phyloP scores from a whole-genome alignment of 2,329 filamentous ascomycete species.

The Coniochaeta prunicola region DNA sequence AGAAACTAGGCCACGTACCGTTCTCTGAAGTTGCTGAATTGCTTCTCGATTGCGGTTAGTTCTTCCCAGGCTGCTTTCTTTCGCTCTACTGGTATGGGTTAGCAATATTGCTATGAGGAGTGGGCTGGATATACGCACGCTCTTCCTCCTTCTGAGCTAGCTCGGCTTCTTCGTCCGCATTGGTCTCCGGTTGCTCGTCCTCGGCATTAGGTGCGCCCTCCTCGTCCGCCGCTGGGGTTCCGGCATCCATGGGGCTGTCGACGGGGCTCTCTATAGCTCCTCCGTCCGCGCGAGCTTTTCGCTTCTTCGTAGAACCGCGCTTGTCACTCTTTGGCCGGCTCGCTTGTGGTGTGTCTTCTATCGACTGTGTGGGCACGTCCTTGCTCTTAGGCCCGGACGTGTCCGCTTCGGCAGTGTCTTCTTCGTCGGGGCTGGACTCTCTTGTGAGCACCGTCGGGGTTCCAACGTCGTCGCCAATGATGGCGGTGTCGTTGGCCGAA shows the following conservation, averaged over 20 bases:
- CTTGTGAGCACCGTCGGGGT: conserved; percentile 10
- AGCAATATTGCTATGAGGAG: conserved; percentile 1
- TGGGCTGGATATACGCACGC: conserved; percentile 32
- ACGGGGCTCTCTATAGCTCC: conserved; percentile 8
- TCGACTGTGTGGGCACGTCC: conserved; percentile 23
- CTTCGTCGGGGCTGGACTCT: conserved; percentile 25
- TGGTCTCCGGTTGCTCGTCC: conserved; percentile 45
- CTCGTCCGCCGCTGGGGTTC: conserved; percentile 24
- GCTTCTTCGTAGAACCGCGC: conserved; percentile 29
- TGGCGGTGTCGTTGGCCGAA: conserved; percentile 20
- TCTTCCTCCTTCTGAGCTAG: conserved; percentile 54
- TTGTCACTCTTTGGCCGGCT: conserved; percentile 31
- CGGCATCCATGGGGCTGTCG: conserved; percentile 18
- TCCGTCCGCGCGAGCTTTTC: conserved; percentile 22
- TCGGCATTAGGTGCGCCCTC: conserved; percentile 38
- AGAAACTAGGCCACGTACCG: conserved; percentile 44
- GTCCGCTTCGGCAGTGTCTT: conserved; percentile 38
- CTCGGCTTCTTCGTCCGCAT: conserved; percentile 54
- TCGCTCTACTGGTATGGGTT: conserved; percentile 53
- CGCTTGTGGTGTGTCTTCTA: conserved; percentile 25
- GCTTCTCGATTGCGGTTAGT: conserved; percentile 73
- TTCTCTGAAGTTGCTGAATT: conserved; percentile 80
- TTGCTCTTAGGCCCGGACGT: conserved; percentile 34
- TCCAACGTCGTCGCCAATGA: conserved; percentile 28
- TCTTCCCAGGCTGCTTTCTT: conserved; percentile 76